Conservation (phyloP, 2,329 filamentous ascomycete genomes). For the Sordariomycetes sp. region DNA sequence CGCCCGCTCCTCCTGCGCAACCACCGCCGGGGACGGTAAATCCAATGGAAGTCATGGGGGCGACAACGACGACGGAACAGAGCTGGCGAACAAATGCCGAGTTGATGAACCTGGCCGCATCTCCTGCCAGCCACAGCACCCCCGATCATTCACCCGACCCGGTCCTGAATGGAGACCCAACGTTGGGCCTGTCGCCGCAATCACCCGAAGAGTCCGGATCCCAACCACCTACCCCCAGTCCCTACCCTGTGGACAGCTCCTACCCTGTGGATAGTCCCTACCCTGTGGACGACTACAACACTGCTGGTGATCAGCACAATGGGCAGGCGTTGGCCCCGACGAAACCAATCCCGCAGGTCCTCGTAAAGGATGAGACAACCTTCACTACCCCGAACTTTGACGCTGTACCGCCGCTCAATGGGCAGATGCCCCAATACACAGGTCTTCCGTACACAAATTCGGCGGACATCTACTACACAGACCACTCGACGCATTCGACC, state of each 20-base stretch:
- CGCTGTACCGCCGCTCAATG: slow-evolving; percentile 8
- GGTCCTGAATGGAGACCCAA: background rate
- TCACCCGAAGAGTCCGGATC: background rate
- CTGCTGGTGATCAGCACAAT: slow-evolving; percentile 4
- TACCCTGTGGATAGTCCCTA: background rate
- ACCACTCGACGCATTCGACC: slow-evolving; percentile 30
- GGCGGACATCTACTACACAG: slow-evolving; percentile 10
- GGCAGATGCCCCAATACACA: slow-evolving; percentile 7
- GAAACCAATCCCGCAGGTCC: slow-evolving; percentile 1
- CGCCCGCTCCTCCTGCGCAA: slow-evolving; percentile 18
- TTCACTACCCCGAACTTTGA: slow-evolving; percentile 1
- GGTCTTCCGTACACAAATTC: slow-evolving; percentile 8
- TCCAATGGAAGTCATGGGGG: slow-evolving; percentile 42
- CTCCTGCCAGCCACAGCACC: background rate
- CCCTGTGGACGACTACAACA: slow-evolving; percentile 3
- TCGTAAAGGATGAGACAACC: slow-evolving; percentile 3
- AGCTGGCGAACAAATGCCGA: slow-evolving; percentile 4
- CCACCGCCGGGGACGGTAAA: slow-evolving; percentile 37
- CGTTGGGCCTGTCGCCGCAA: slow-evolving; percentile 1
- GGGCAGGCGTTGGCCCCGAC: slow-evolving; percentile 1
- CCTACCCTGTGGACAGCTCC: slow-evolving; percentile 1
- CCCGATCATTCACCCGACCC: background rate
- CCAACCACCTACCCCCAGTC: background rate
- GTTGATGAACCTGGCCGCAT: slow-evolving; percentile 2
- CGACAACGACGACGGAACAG: slow-evolving; percentile 23